Evolutionary conservation across 2,329 filamentous ascomycete species (phyloP).

Genomic region (Trichoderma breve): DNA sequence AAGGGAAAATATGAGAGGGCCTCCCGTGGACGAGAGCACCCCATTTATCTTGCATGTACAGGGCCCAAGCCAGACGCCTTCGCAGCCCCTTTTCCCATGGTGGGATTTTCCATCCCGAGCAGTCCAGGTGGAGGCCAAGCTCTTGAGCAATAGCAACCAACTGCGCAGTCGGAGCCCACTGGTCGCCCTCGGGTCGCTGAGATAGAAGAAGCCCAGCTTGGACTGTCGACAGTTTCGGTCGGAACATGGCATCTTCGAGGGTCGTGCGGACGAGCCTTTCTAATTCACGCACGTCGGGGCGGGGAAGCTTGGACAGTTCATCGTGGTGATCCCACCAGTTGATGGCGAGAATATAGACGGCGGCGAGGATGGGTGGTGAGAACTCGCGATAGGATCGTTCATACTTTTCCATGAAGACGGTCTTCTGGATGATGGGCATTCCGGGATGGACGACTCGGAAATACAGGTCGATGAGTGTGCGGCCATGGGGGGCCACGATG

Average conservation of each 20-base stretch:
- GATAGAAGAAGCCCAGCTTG: slow-evolving; percentile 74
- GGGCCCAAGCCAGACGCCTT: slow-evolving; percentile 83
- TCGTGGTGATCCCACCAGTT: slow-evolving; percentile 83
- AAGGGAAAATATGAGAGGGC: slow-evolving; percentile 68
- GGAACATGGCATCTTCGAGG: slow-evolving; percentile 72
- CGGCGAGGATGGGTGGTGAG: slow-evolving; percentile 72
- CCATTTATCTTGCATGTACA: slow-evolving; percentile 95
- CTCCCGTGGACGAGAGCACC: slow-evolving; percentile 80
- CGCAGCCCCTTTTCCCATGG: slow-evolving; percentile 82
- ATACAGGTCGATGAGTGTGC: slow-evolving; percentile 74
- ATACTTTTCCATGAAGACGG: slow-evolving; percentile 76
- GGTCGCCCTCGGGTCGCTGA: slow-evolving; percentile 72
- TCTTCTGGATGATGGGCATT: slow-evolving; percentile 80
- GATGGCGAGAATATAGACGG: slow-evolving; percentile 80
- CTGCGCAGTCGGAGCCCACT: slow-evolving; percentile 83
- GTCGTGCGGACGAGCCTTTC: slow-evolving; percentile 72
- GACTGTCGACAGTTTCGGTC: slow-evolving; percentile 77
- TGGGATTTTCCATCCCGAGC: slow-evolving; percentile 81
- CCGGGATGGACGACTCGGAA: slow-evolving; percentile 77
- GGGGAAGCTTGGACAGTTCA: slow-evolving; percentile 60
- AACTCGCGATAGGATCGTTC: slow-evolving; percentile 70
- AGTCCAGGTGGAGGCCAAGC: slow-evolving; percentile 85
- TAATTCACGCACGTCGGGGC: slow-evolving; percentile 70
- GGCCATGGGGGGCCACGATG: slow-evolving; percentile 74
- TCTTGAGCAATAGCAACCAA: slow-evolving; percentile 85